Evolutionary conservation across 202 grass and related monocot genomes (phyloP), one percentile per base, ranked within the genome.

Genomic region (Panicum hallii): DNA sequence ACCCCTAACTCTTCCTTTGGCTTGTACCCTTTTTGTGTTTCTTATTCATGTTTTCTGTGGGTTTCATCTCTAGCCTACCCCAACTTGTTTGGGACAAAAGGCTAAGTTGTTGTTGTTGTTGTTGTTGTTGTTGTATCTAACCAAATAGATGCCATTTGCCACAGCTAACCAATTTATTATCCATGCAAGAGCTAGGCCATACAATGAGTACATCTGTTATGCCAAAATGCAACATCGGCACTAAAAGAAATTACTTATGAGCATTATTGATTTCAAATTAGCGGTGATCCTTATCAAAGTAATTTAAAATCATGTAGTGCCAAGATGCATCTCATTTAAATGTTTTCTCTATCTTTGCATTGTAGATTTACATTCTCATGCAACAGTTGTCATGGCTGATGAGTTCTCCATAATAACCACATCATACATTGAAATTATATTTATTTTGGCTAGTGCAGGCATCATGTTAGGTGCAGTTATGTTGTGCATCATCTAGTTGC

Each of bases 231-330:
- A 61, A 26, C 15, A 79, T 36, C 6, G 11, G 22, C 32, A 46
- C 77, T 45, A 3, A 47, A 2, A 43, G 32, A 40, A 66, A 40
- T n/a, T 60, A 40, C 17, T 78, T 60, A 57, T 19, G 72, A 72
- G 50, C 63, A 89, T 75, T 12, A 5, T 80, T 55, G 13, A 40
- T 65, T 41, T 11, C 7, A 36, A n/a, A 67, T 79, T 26, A 50
- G 20, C 10, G 13, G 12, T 64, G 42, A 19, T 61, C 2, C 64
- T 63, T 74, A 46, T 61, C 44, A 65, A 62, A 15, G 5, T 47
- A 11, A 11, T 40, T 79, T 54, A 8, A 48, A 32, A 84, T n/a
- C 49, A 50, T 74, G 30, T 57, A 42, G 40, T 19, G 17, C 14
- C 26, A 70, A 61, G 28, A 22, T 36, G 9, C 52, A 22, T 58